A percentile compares a stretch with the other conserved stretches of the same genome.
phyloP scores from a whole-genome alignment of 352 stramenopile genomes.

The Pythium rhizo-oryzae region DNA sequence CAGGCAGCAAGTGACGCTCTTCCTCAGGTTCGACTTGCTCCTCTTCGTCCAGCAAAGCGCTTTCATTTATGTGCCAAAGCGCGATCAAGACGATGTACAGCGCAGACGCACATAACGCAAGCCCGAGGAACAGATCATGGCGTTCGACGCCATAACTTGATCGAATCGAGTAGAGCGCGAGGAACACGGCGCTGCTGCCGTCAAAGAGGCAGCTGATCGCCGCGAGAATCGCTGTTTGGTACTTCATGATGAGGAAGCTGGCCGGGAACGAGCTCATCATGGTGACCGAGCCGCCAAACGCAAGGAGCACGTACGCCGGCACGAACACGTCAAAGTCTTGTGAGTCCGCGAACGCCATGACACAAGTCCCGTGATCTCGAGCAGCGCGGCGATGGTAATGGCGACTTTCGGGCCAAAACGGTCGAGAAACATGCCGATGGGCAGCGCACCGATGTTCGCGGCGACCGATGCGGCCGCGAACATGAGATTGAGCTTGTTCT shows the following conservation, averaged over 20 bases:
- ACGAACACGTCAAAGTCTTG: slow-evolving; percentile 53
- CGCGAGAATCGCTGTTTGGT: slow-evolving; percentile 48
- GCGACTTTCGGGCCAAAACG: slow-evolving; percentile 53
- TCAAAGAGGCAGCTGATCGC: slow-evolving; percentile 58
- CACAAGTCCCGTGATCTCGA: slow-evolving; percentile 75
- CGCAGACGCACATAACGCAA: slow-evolving; percentile 41
- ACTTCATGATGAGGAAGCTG: slow-evolving; percentile 41
- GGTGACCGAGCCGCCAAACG: slow-evolving; percentile 42
- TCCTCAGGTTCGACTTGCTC: slow-evolving; percentile 23
- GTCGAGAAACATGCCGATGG: slow-evolving; percentile 83
- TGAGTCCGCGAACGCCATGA: slow-evolving; percentile 75
- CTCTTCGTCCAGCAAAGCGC: slow-evolving; percentile 36
- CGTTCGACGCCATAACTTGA: slow-evolving; percentile 28
- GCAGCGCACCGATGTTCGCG: slow-evolving; percentile 77
- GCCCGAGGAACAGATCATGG: slow-evolving; percentile 36
- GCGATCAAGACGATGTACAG: slow-evolving; percentile 71
- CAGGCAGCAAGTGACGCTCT: slow-evolving; percentile 38
- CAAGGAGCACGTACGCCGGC: slow-evolving; percentile 43
- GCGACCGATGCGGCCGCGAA: slow-evolving; percentile 83
- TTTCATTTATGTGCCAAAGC: slow-evolving; percentile 81
- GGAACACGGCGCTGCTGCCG: slow-evolving; percentile 42
- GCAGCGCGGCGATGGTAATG: slow-evolving; percentile 47
- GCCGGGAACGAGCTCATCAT: slow-evolving; percentile 58
- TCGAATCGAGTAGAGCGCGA: slow-evolving; percentile 41
- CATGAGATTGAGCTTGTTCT: slow-evolving; percentile 89